Evolutionary conservation across 352 stramenopile genomes (phyloP), one percentile per base, ranked within the genome.

Genomic region (Globisporangium middletonii): DNA sequence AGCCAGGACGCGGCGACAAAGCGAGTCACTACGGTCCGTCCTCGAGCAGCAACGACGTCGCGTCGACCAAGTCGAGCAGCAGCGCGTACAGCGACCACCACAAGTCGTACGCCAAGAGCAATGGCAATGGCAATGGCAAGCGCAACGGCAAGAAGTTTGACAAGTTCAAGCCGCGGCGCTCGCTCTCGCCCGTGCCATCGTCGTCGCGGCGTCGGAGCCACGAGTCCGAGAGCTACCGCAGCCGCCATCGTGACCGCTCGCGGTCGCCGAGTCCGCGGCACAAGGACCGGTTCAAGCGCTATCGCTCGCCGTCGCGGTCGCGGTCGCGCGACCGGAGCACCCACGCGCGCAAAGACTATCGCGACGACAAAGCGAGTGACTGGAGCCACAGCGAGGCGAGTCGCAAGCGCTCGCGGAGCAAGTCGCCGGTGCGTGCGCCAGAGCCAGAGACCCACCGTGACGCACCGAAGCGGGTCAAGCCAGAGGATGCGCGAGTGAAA

Each of bases 1-100:
- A 72, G 53, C 38, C 57, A 28, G 16, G 16, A 30, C 12, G 43
- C 4, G 18, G 55, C 23, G 68, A 73, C 9, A 75, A 71, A 42
- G 58, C 50, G 33, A 79, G 61, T 28, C 71, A 74, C 46, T 77
- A 82, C 59, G 70, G 73, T 8, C 73, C 71, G 42, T 53, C 67
- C 30, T 45, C 67, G 33, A 47, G 42, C 4, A 59, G 53, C 1
- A 48, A 70, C n/a, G 18, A 44, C 26, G 26, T 56, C 42, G 33
- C 30, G 30, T 38, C 7, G 33, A 13, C 33, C 33, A 38, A 38
- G 43, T 53, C 57, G 50, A 38, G 54, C 28, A 72, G 62, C 16
- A 60, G 59, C 12, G 35, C 28, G 47, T 55, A 49, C 28, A 62
- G 3, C 37, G 18, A 48, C 19, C 18, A 48, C 19, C 18, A 52